A percentile compares a stretch with the other conserved stretches of the same genome.
Evolutionary conservation across 495 filamentous ascomycete species (phyloP).

Genomic region (Aspergillus conjunctus): DNA sequence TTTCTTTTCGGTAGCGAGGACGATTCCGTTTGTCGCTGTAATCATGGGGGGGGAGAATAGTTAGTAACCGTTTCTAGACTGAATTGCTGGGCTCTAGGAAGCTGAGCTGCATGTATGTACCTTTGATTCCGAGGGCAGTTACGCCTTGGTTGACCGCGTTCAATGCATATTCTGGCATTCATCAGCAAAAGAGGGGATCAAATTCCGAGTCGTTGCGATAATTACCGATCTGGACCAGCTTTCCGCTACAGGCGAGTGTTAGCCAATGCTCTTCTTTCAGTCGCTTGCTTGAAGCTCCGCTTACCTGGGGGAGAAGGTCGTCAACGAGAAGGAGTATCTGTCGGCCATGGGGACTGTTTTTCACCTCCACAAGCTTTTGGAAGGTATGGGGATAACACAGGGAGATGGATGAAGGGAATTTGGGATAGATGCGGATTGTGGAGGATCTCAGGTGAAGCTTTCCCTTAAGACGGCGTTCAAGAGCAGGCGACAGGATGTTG

Average conservation of each 20-base stretch:
- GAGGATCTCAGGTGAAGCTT: slow-evolving; percentile 23
- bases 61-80: slow-evolving; percentile 17
- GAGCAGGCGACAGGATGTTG: slow-evolving; percentile 38
- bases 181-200: slow-evolving; percentile 20
- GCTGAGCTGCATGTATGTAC: slow-evolving; percentile 41
- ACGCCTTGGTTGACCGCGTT: slow-evolving; percentile 99
- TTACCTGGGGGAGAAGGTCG: slow-evolving; percentile 99
- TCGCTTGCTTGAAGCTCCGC: slow-evolving; percentile 28
- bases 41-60: background rate
- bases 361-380: slow-evolving; percentile 22
- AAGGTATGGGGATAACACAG: slow-evolving; percentile 4
- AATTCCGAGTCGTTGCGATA: slow-evolving; percentile 6
- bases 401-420: slow-evolving; percentile 22
- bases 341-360: slow-evolving; percentile 73
- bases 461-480: slow-evolving; percentile 15
- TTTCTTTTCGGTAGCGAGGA: slow-evolving; percentile 99
- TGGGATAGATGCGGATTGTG: slow-evolving; percentile 17
- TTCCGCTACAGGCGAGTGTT: slow-evolving; percentile 69
- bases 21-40: slow-evolving; percentile 94
- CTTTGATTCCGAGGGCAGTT: slow-evolving; percentile 97
- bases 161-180: slow-evolving; percentile 87
- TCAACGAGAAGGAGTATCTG: slow-evolving; percentile 98
- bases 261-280: slow-evolving; percentile 36
- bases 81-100: background rate
- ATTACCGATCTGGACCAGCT: slow-evolving; percentile 76